Evolutionary conservation across 2,329 filamentous ascomycete genomes (phyloP).

Genomic region (Xylaria sp.): DNA sequence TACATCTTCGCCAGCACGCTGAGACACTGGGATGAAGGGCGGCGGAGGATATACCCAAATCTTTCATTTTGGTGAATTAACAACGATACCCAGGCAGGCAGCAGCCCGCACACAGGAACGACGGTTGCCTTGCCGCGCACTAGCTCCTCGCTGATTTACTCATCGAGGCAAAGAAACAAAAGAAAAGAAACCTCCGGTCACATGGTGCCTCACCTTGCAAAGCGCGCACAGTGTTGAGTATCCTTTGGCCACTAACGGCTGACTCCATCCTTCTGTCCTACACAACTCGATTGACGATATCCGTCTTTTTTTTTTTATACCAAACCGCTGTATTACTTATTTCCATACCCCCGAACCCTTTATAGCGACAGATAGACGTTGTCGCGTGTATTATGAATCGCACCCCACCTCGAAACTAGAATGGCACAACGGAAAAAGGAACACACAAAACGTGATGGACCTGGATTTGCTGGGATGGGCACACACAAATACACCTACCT

Average conservation of each 20-base stretch:
- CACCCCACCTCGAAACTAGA: constrained; percentile 14
- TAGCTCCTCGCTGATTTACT: background rate
- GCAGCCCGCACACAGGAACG: background rate
- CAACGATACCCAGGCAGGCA: constrained; percentile 1
- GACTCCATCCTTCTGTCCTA: background rate
- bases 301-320: background rate
- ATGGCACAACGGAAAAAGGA: background rate
- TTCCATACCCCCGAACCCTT: background rate
- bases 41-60: constrained; percentile 22
- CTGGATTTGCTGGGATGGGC: background rate
- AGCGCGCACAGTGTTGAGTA: background rate
- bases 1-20: background rate
- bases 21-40: background rate
- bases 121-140: background rate
- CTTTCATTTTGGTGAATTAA: background rate
- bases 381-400: constrained; percentile 17
- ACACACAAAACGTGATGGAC: constrained; percentile 1
- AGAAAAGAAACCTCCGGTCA: background rate
- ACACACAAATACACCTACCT: constrained; percentile 1
- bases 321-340: constrained; percentile 8
- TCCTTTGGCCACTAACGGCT: background rate
- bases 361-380: constrained; percentile 12
- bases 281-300: background rate
- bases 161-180: no score
- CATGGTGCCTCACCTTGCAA: background rate